These are phyloP conservation scores for Penicillium pancosmium DNA, from an alignment of 495 filamentous ascomycete species.

Conservation along the genomic window DNA sequence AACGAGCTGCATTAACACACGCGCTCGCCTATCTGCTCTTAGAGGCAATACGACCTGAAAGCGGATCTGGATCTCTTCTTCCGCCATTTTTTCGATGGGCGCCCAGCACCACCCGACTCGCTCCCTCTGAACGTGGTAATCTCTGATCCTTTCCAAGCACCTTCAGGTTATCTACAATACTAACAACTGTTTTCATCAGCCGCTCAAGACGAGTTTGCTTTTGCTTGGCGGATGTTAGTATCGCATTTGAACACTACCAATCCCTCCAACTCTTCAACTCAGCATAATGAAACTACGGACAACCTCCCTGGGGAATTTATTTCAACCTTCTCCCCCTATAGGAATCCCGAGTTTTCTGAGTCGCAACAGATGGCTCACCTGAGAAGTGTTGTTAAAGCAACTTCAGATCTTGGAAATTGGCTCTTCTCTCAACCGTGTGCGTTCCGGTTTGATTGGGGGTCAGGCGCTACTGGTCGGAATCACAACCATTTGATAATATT, in stretches of 20 bases:
- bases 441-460: conserved; percentile 25
- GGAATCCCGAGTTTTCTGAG: conserved; percentile 13
- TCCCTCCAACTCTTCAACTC: not conserved
- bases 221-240: conserved; percentile 34
- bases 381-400: conserved; percentile 15
- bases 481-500: conserved; percentile 12
- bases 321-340: conserved; percentile 24
- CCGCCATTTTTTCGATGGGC: conserved; percentile 15
- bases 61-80: conserved; percentile 13
- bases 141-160: not conserved
- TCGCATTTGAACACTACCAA: conserved; percentile 17
- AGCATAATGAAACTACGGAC: not conserved
- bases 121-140: not conserved
- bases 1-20: conserved; percentile 27
- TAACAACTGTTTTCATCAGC: not conserved
- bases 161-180: not conserved
- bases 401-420: conserved; percentile 28
- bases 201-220: conserved; percentile 14
- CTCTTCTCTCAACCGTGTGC: conserved; percentile 32
- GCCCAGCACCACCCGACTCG: not conserved
- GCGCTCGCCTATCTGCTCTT: conserved; percentile 20
- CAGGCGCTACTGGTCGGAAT: not conserved
- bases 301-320: conserved; percentile 24
- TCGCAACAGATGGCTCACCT: conserved; percentile 21
- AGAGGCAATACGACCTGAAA: conserved; percentile 19